Evolutionary conservation across 2,329 filamentous ascomycete species (phyloP), one percentile per base, ranked within the genome.

Genomic region (Cercospora sp.): DNA sequence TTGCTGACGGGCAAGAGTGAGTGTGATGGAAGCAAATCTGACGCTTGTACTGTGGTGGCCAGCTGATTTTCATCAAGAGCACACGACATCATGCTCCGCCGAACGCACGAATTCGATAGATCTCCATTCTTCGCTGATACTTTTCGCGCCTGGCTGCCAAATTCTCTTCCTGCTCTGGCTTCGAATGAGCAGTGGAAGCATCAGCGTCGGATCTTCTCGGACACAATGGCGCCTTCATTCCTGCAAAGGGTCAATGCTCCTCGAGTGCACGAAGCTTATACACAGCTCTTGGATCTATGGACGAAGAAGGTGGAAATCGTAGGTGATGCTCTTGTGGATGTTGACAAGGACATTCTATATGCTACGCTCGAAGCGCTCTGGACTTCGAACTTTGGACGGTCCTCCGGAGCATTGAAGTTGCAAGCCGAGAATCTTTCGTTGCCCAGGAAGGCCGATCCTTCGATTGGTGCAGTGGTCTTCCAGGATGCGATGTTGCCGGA

Each of bases 51-150:
- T 23, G 33, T 36, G 13, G 33, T 12, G 6, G 33, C 5, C 33
- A 36, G 33, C 33, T 58, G 53, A 58, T 6, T 3, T 9, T 58
- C 5, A 20, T 58, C 6, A 8, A 58, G 55, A 59, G 55, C 75
- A 16, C 80, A 83, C 71, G 83, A 85, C 70, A 78, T 85, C 55
- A 78, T 84, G 36, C 73, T 81, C 5, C 79, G 82, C 1, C 80
- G 82, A 10, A 72, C 71, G 28, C 80, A 79, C 55, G 83, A 84
- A 55, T 84, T 84, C 59, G 82, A 84, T 70, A 78, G 81, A n/a
- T 78, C 77, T 53, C 71, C 71, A 63, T 76, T 78, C 70, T 78
- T 80, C 33, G 69, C 68, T 3, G 72, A 77, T n/a, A 18, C 73
- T 6, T 76, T 78, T 36, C 28, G 57, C 9, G 69, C 68, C 9